Percentiles rank a stretch among this genome's conserved stretches.
Conservation (phyloP, 192 early-diverging fungal species). For the Paraglomus occultum region DNA sequence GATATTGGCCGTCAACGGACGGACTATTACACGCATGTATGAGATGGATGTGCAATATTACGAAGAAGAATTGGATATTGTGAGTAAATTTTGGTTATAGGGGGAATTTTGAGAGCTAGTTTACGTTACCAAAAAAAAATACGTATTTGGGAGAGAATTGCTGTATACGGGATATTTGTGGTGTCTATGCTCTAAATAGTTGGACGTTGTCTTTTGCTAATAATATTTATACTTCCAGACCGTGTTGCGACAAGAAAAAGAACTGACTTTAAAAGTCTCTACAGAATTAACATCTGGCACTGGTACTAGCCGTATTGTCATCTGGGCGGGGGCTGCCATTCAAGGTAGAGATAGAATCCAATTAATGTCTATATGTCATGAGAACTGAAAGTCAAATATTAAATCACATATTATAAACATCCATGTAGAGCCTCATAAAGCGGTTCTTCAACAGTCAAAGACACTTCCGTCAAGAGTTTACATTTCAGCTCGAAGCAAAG, state of each 20-base stretch:
- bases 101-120: no score
- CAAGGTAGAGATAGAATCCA: slow-evolving; percentile 32
- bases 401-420: slow-evolving; percentile 13
- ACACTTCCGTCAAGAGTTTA: slow-evolving; percentile 66
- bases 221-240: no score
- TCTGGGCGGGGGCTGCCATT: slow-evolving; percentile 83
- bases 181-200: no score
- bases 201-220: slow-evolving; percentile 28
- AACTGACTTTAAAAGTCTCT: slow-evolving; percentile 68
- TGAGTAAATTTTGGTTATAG: slow-evolving; percentile 35
- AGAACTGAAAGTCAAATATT: slow-evolving; percentile 1
- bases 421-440: slow-evolving; percentile 58
- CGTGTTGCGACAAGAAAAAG: slow-evolving; percentile 70
- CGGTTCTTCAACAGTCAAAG: slow-evolving; percentile 63
- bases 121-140: not conserved
- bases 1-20: slow-evolving; percentile 69
- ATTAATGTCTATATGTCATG: no score
- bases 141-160: slow-evolving; percentile 25
- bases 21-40: slow-evolving; percentile 56
- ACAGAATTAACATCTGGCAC: slow-evolving; percentile 57
- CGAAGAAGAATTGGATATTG: slow-evolving; percentile 51
- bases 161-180: slow-evolving; percentile 39
- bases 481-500: slow-evolving; percentile 50
- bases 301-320: slow-evolving; percentile 67
- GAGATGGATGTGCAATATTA: slow-evolving; percentile 65